A percentile compares a stretch with the other conserved stretches of the same genome.
Evolutionary conservation across 306 rosid genomes (phyloP).

Genomic region (Castanospermum australe): DNA sequence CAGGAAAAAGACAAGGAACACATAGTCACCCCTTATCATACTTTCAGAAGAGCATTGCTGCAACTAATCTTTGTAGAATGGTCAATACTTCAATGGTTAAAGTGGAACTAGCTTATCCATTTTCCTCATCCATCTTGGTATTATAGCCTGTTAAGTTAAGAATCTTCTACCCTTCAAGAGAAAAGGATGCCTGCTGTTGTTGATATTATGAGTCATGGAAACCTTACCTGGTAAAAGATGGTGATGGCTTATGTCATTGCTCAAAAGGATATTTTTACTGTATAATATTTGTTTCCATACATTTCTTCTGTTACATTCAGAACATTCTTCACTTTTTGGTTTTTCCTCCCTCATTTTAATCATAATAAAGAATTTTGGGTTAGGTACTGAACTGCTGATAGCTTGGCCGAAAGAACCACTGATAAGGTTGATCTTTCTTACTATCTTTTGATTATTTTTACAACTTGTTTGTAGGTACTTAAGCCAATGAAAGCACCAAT

Average conservation of each 20-base stretch:
- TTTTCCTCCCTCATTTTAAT: slow-evolving; percentile 12
- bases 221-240: background rate
- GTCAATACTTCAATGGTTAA: background rate
- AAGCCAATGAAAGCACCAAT: slow-evolving; percentile 90
- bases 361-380: background rate
- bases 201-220: background rate
- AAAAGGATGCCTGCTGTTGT: background rate
- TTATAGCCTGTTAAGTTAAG: background rate
- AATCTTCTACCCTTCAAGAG: slow-evolving; percentile 7
- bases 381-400: background rate
- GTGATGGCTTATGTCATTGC: background rate
- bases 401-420: slow-evolving; percentile 4
- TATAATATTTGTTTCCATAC: background rate
- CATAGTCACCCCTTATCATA: background rate
- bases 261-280: slow-evolving; percentile 4
- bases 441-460: slow-evolving; percentile 19
- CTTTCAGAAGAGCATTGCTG: background rate
- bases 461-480: slow-evolving; percentile 54
- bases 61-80: background rate
- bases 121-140: slow-evolving; percentile 1
- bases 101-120: background rate
- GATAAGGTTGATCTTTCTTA: slow-evolving; percentile 9
- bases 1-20: background rate
- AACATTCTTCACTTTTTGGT: background rate
- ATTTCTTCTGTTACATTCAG: background rate